phyloP scores from a whole-genome alignment of 352 stramenopile genomes.

The Blastocystis sp. region DNA sequence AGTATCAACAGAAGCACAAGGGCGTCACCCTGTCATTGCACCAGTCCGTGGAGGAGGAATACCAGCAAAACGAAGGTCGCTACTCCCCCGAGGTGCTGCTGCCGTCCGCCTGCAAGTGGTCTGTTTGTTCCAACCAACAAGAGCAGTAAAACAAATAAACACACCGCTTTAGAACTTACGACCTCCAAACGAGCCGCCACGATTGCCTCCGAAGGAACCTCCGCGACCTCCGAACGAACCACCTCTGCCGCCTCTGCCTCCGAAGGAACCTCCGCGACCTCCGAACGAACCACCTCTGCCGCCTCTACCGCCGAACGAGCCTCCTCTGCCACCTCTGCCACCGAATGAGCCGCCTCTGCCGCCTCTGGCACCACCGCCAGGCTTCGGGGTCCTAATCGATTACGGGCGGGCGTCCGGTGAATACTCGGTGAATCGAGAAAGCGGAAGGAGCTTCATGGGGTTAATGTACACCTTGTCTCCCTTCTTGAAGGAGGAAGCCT shows the following conservation, averaged over 20 bases:
- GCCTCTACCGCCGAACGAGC: conserved; percentile 76
- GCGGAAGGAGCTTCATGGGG: conserved; percentile 92
- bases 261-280: conserved; percentile 56
- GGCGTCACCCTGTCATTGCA: conserved; percentile 14
- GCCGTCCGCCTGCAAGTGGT: not conserved
- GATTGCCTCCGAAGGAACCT: conserved; percentile 69
- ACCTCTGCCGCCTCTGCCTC: conserved; percentile 74
- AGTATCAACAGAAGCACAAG: conserved; percentile 58
- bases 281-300: conserved; percentile 75
- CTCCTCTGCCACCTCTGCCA: conserved; percentile 73
- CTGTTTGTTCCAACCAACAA: conserved; percentile 17
- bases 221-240: conserved; percentile 74
- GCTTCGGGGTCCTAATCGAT: conserved; percentile 39
- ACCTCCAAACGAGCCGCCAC: conserved; percentile 47
- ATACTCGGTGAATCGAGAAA: conserved; percentile 91
- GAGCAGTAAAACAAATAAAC: conserved; percentile 63
- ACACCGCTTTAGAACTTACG: conserved; percentile 22
- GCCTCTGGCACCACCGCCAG: conserved; percentile 77
- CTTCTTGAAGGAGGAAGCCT: conserved; percentile 91
- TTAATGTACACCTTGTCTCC: conserved; percentile 96
- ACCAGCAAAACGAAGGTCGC: not conserved
- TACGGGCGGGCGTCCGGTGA: not conserved
- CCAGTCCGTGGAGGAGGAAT: conserved; percentile 35
- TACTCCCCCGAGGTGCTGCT: conserved; percentile 69
- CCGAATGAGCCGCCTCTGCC: conserved; percentile 75